Evolutionary conservation across 2,329 filamentous ascomycete genomes (phyloP).

Genomic region (Cordyceps cateniannulata): DNA sequence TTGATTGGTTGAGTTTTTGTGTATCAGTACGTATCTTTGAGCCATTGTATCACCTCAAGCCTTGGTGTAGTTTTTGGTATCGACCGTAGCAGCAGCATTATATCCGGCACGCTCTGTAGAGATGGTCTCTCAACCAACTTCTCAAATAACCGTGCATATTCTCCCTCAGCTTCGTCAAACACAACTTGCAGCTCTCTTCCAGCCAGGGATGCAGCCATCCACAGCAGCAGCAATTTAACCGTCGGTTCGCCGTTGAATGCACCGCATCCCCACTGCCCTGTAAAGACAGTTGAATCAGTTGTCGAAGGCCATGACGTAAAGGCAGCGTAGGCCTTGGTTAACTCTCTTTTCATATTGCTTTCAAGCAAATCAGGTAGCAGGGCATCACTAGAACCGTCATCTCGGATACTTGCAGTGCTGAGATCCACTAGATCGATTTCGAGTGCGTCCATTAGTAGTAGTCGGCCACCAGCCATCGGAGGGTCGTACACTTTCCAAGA

Average conservation of each 20-base stretch:
- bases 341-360: constrained; percentile 23
- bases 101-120: not conserved
- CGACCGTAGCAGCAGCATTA: not conserved
- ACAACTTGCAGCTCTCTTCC: constrained; percentile 17
- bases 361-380: constrained; percentile 22
- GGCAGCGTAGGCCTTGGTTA: constrained; percentile 23
- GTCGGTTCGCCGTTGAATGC: constrained; percentile 28
- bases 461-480: constrained; percentile 19
- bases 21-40: not conserved
- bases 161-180: constrained; percentile 14
- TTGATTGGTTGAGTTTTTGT: not conserved
- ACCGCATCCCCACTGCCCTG: constrained; percentile 29
- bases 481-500: constrained; percentile 16
- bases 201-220: constrained; percentile 25
- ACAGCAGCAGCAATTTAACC: constrained; percentile 25
- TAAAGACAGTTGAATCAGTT: constrained; percentile 16
- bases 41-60: not conserved
- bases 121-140: constrained; percentile 16
- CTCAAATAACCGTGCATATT: not conserved
- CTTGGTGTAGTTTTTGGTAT: not conserved
- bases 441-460: constrained; percentile 32
- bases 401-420: not conserved
- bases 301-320: constrained; percentile 20
- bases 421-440: constrained; percentile 24
- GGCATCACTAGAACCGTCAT: not conserved